A percentile compares a stretch with the other conserved stretches of the same genome.
Evolutionary conservation across 495 filamentous ascomycete genomes (phyloP).

Genomic region (Aspergillus asperescens): DNA sequence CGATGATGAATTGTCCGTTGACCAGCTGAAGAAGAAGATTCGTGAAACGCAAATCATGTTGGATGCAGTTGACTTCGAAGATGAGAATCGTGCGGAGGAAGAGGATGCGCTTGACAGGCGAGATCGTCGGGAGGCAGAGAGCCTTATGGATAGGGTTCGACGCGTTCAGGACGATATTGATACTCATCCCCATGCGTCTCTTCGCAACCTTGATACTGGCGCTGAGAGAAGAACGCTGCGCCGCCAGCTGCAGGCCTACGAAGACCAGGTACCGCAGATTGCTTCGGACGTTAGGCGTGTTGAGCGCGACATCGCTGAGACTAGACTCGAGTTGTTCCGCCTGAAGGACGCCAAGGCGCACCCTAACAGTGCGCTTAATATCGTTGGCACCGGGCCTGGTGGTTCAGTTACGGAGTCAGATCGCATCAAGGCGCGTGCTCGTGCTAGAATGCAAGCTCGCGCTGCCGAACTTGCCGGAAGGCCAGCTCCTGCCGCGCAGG

Average conservation of each 20-base stretch:
- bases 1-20: conserved; percentile 75
- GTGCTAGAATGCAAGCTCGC: conserved; percentile 96
- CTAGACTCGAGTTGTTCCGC: conserved; percentile 89
- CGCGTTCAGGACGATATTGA: conserved; percentile 98
- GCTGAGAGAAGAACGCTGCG: conserved; percentile 81
- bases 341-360: conserved; percentile 89
- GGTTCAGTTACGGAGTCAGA: conserved; percentile 90
- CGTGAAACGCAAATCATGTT: conserved; percentile 91
- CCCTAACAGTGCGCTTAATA: conserved; percentile 72
- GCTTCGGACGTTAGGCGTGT: conserved; percentile 87
- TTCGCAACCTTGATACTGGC: conserved; percentile 70
- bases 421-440: conserved; percentile 87
- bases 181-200: conserved; percentile 72
- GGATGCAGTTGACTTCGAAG: conserved; percentile 96
- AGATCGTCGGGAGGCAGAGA: conserved; percentile 88
- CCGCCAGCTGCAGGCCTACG: conserved; percentile 80
- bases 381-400: conserved; percentile 91
- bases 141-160: conserved; percentile 86
- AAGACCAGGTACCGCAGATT: conserved; percentile 85
- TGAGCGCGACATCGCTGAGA: conserved; percentile 88
- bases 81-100: conserved; percentile 83
- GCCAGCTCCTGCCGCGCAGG: conserved; percentile 54
- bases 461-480: conserved; percentile 87
- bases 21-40: conserved; percentile 89
- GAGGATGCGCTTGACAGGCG: conserved; percentile 87